phyloP scores from a whole-genome alignment of 176 grass and related monocot species.

The Cenchrus purpureus region DNA sequence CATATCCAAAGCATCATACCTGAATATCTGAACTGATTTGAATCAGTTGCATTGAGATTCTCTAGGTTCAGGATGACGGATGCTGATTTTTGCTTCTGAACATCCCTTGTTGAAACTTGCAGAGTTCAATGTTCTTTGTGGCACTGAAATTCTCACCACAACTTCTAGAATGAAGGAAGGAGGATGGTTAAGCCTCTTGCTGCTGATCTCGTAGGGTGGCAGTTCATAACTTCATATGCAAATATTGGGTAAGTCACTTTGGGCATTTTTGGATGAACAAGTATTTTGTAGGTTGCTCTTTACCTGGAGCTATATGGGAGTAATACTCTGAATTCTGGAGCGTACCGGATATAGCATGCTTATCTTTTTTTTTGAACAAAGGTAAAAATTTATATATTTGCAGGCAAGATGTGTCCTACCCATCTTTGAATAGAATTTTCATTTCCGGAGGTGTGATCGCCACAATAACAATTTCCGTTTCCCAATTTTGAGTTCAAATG shows the following conservation, averaged over 20 bases:
- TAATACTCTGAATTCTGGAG: too few species aligned
- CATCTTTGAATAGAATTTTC: not conserved
- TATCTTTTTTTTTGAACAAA: too few species aligned
- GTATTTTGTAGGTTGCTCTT: too few species aligned
- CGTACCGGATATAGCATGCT: too few species aligned
- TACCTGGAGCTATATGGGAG: too few species aligned
- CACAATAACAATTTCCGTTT: too few species aligned
- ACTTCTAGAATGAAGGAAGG: conserved; percentile 74
- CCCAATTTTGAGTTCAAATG: too few species aligned
- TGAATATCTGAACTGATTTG: too few species aligned
- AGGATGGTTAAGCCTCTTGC: conserved; percentile 61
- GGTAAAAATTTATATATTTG: too few species aligned
- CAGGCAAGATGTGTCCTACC: conserved; percentile 6
- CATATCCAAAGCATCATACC: too few species aligned
- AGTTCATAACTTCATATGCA: conserved; percentile 49
- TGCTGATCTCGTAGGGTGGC: conserved; percentile 50
- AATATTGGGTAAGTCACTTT: conserved; percentile 65
- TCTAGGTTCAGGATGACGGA: not conserved
- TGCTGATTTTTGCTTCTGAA: conserved; percentile 14
- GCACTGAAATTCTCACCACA: conserved; percentile 56
- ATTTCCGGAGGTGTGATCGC: too few species aligned
- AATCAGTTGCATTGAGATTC: too few species aligned
- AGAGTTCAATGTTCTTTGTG: conserved; percentile 69
- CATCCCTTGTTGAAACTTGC: not conserved
- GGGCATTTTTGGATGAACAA: conserved; percentile 40